Evolutionary conservation across 1,139 yeast species (phyloP).

Genomic region (Hemisphaericaspora subhashii): DNA sequence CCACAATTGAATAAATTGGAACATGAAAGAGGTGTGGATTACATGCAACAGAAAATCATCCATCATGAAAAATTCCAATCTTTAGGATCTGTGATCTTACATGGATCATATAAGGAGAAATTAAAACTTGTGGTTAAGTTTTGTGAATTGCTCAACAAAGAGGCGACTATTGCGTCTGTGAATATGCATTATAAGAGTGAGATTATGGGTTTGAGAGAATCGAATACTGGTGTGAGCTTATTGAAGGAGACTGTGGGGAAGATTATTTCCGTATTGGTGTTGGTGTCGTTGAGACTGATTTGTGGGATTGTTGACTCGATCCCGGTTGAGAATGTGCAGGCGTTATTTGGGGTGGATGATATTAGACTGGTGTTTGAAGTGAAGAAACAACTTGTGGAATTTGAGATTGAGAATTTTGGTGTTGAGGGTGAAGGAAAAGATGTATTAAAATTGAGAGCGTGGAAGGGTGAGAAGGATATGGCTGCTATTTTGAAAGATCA

Average conservation of each 20-base stretch:
- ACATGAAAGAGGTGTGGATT: constrained; percentile 6
- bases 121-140: constrained; percentile 24
- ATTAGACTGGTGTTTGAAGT: constrained; percentile 4
- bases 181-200: constrained; percentile 6
- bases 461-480: background rate
- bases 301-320: constrained; percentile 8
- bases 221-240: constrained; percentile 1
- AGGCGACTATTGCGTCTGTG: constrained; percentile 10
- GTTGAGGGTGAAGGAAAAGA: background rate
- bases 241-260: background rate
- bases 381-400: constrained; percentile 3
- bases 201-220: constrained; percentile 4
- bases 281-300: constrained; percentile 4
- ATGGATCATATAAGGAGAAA: constrained; percentile 39
- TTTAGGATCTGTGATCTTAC: constrained; percentile 27
- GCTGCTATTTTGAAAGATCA: constrained; percentile 1
- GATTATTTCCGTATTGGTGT: constrained; percentile 3
- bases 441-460: constrained; percentile 1
- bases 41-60: constrained; percentile 12
- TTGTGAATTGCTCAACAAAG: constrained; percentile 18
- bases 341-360: constrained; percentile 2
- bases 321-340: constrained; percentile 1
- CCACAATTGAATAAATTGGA: constrained; percentile 13
- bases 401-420: background rate
- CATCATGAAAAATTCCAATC: constrained; percentile 18